Base-by-base conservation (phyloP, 192 early-diverging fungal species). In the Rhizoclosmatium globosum region DNA sequence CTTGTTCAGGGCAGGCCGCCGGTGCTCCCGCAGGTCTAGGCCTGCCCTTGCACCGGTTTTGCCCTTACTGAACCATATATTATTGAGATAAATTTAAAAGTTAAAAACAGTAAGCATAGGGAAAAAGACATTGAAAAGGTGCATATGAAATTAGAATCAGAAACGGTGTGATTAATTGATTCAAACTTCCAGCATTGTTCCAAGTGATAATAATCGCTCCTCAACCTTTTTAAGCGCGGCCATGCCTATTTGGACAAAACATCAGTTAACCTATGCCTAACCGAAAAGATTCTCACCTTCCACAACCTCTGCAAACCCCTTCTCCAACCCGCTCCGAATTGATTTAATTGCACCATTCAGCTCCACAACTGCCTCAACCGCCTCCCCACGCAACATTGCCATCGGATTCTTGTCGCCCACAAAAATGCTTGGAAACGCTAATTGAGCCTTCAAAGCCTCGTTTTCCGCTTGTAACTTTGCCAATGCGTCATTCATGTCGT, bases 241-340 rank as follows among this genome's bases (percentile, higher is more conserved):
- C 50, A 53, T 53, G 6, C 50, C 50, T 53, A 53, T 53, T 0
- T 53, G 50, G 6, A 17, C 17, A 13, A 13, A 13, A 53, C 6
- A 17, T 53, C 50, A 53, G 50, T 17, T 13, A 53, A 7, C 17
- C 50, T 13, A 53, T 17, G 50, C 50, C 85, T 45, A 76, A 53
- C 3, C 68, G 0, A 13, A 23, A 7, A 53, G 17, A 13, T 17
- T 13, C 50, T 17, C 0, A 53, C 50, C 50, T 53, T 53, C 50
- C 9, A 53, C 50, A 53, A 53, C 17, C 0, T 53, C 50, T 7
- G 9, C 50, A 53, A 53, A 53, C 17, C 50, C 50, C 50, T 53
- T 53, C 17, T 53, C 50, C 50, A 53, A 17, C 17, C 50, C 1
- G 17, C 9, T 13, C 50, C 50, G 50, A 13, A 53, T 53, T 1